phyloP scores from a whole-genome alignment of 768 basidiomycete genomes.

The Mycena polygramma region DNA sequence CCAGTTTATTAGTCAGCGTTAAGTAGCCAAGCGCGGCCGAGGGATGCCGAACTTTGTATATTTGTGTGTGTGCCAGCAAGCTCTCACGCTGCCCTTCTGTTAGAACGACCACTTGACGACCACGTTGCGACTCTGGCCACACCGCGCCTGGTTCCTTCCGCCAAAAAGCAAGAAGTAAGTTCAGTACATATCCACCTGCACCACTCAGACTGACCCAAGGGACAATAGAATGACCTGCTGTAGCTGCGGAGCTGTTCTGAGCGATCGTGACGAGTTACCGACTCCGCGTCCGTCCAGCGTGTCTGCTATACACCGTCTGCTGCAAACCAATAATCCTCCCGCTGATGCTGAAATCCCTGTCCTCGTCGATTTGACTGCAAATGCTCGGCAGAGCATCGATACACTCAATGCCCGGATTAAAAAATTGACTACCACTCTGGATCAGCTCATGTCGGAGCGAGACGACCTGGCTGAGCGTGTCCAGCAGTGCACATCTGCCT shows the following conservation, averaged over 20 bases:
- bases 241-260: background rate
- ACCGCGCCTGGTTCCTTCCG: no score
- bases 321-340: background rate
- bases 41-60: no score
- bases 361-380: background rate
- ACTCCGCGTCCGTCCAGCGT: no score
- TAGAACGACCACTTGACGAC: no score
- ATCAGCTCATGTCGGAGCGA: background rate
- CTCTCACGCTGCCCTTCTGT: no score
- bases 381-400: background rate
- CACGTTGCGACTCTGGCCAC: no score
- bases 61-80: no score
- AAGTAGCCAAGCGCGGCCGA: no score
- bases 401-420: background rate
- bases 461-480: background rate
- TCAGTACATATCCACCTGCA: no score
- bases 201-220: no score
- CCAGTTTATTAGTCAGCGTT: no score
- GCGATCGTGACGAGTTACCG: background rate
- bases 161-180: no score
- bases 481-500: background rate
- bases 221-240: background rate
- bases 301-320: background rate
- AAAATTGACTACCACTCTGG: background rate
- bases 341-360: background rate